phyloP scores from a whole-genome alignment of 73 alveolate genomes.

The Paramecium bursaria region DNA sequence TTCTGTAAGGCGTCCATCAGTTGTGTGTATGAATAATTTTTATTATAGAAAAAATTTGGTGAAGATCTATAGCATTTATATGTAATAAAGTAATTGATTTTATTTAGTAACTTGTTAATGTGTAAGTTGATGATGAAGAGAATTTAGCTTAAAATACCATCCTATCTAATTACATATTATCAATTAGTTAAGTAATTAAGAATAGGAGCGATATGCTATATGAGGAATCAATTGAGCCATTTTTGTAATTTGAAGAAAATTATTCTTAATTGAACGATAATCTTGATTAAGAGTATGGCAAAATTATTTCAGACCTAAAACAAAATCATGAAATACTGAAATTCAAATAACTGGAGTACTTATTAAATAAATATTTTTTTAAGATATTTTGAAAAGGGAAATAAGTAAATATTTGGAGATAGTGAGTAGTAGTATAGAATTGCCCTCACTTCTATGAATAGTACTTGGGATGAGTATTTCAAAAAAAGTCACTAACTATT shows the following conservation, averaged over 20 bases:
- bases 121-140: slow-evolving; percentile 61
- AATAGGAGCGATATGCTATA: slow-evolving; percentile 27
- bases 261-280: background rate
- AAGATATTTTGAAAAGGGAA: slow-evolving; percentile 32
- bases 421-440: background rate
- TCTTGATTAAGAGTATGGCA: background rate
- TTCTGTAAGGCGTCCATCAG: slow-evolving; percentile 52
- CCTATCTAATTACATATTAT: slow-evolving; percentile 43
- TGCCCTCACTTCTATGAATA: slow-evolving; percentile 39
- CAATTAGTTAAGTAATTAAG: slow-evolving; percentile 40
- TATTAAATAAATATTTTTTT: background rate
- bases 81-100: background rate
- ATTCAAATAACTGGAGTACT: background rate
- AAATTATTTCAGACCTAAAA: background rate
- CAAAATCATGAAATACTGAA: background rate
- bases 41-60: slow-evolving; percentile 38
- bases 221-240: slow-evolving; percentile 57
- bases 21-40: background rate
- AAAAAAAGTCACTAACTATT: slow-evolving; percentile 19
- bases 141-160: slow-evolving; percentile 33
- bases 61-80: slow-evolving; percentile 30
- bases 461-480: slow-evolving; percentile 36
- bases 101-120: slow-evolving; percentile 42
- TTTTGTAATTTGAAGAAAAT: slow-evolving; percentile 26
- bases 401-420: background rate